Conservation (phyloP, 495 filamentous ascomycete species). For the Aspergillus affinis region DNA sequence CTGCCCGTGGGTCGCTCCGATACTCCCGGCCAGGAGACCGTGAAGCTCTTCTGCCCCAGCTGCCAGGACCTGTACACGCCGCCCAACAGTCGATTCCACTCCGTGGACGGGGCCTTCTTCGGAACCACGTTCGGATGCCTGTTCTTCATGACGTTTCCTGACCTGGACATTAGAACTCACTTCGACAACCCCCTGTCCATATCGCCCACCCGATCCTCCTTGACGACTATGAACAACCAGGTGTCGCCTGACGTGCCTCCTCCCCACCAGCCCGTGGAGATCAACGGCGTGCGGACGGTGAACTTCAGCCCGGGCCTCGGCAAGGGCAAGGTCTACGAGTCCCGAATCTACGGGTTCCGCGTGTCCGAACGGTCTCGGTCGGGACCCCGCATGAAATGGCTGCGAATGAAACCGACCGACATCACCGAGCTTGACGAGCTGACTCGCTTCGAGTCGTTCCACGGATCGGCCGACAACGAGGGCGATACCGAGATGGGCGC, state of each 20-base stretch:
- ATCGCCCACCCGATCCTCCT: conserved; percentile 35
- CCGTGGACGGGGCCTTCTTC: conserved; percentile 98
- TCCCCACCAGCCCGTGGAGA: conserved; percentile 52
- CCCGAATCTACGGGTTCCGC: conserved; percentile 93
- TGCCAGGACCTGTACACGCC: conserved; percentile 97
- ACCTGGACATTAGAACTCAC: conserved; percentile 69
- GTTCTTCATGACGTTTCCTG: conserved; percentile 98
- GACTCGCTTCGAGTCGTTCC: conserved; percentile 43
- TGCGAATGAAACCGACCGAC: conserved; percentile 78
- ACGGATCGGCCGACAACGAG: conserved; percentile 47
- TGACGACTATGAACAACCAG: conserved; percentile 30
- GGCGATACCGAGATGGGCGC: conserved; percentile 44
- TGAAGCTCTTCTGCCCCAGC: conserved; percentile 96
- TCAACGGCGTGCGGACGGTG: conserved; percentile 80
- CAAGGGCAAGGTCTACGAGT: conserved; percentile 80
- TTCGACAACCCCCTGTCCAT: conserved; percentile 19
- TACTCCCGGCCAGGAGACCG: conserved; percentile 93
- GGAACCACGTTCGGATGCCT: conserved; percentile 92
- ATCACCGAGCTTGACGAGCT: conserved; percentile 82
- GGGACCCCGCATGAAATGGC: conserved; percentile 95
- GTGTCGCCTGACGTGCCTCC: conserved; percentile 28
- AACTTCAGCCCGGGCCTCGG: conserved; percentile 91
- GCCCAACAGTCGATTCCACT: conserved; percentile 94
- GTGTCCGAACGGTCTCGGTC: conserved; percentile 83
- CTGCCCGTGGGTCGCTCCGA: conserved; percentile 92